Conservation (phyloP, 202 grass and related monocot genomes). For the Digitaria exilis region DNA sequence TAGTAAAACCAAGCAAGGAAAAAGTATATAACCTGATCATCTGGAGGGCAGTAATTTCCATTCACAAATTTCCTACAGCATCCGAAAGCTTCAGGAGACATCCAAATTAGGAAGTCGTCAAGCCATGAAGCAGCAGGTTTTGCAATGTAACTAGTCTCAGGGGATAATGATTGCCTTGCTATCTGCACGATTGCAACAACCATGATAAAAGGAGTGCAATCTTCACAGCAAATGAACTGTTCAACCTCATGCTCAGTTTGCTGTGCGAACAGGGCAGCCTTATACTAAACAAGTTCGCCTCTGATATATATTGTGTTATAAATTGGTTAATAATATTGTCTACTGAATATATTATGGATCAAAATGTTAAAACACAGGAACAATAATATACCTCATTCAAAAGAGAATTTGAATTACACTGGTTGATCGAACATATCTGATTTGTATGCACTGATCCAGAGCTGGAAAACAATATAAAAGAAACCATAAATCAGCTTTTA, state of each 20-base stretch:
- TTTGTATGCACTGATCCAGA: conserved; percentile 75
- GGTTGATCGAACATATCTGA: conserved; percentile 94
- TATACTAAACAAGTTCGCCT: conserved; percentile 37
- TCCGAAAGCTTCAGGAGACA: conserved; percentile 97
- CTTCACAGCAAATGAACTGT: conserved; percentile 26
- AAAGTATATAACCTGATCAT: conserved; percentile 78
- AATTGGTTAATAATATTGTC: conserved; percentile 20
- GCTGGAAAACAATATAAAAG: conserved; percentile 59
- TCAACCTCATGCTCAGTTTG: conserved; percentile 7
- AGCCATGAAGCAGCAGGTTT: conserved; percentile 99
- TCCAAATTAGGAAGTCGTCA: conserved; percentile 98
- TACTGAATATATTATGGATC: conserved; percentile 29
- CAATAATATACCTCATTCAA: conserved; percentile 76
- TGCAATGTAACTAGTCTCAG: conserved; percentile 82
- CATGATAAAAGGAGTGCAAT: conserved; percentile 9
- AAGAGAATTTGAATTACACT: conserved; percentile 89
- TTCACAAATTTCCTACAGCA: conserved; percentile 87
- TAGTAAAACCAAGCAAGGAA: conserved; percentile 8
- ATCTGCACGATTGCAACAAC: conserved; percentile 61
- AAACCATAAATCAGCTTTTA: conserved; percentile 41
- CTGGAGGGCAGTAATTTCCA: conserved; percentile 92
- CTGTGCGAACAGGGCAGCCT: not conserved
- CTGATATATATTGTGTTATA: conserved; percentile 32
- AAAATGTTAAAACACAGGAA: conserved; percentile 29
- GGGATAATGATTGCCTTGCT: conserved; percentile 73